Evolutionary conservation across 176 grass and related monocot genomes (phyloP).

Genomic region (Elymus sibiricus): DNA sequence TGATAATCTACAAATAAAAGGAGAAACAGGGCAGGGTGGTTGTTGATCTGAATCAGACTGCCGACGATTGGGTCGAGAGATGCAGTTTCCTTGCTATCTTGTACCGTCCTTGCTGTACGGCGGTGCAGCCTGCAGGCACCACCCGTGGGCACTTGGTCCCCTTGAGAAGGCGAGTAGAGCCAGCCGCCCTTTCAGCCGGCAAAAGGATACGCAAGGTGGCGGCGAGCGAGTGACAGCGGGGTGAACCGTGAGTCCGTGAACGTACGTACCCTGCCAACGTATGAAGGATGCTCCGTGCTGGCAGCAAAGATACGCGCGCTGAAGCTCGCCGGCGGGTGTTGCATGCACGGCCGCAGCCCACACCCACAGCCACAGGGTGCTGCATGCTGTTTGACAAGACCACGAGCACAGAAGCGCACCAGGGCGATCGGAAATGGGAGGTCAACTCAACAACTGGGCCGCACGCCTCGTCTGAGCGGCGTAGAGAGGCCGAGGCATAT

Average conservation of each 20-base stretch:
- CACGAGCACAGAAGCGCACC: too few relatives aligned
- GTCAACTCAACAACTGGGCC: too few relatives aligned
- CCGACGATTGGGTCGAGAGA: not conserved
- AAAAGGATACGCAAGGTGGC: not conserved
- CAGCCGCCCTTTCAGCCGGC: not conserved
- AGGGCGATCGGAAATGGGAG: too few relatives aligned
- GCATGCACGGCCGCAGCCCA: too few relatives aligned
- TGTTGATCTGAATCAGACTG: not conserved
- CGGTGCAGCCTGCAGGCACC: not conserved
- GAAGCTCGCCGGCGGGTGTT: too few relatives aligned
- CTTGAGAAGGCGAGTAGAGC: conserved; percentile 4
- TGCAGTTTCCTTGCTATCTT: not conserved
- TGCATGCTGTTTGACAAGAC: too few relatives aligned
- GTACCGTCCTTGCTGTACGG: not conserved
- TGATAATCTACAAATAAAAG: not conserved
- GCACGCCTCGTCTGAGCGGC: too few relatives aligned
- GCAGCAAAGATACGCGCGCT: too few relatives aligned
- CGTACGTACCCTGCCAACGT: conserved; percentile 16
- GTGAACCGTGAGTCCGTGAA: not conserved
- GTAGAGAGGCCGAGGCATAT: too few relatives aligned
- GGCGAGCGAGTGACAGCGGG: not conserved
- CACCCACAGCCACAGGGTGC: too few relatives aligned
- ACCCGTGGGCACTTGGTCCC: conserved; percentile 25
- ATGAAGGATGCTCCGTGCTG: conserved; percentile 15
- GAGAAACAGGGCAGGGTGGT: not conserved